Evolutionary conservation across 139 green algal species (phyloP).

Genomic region (Chlorella sp.): DNA sequence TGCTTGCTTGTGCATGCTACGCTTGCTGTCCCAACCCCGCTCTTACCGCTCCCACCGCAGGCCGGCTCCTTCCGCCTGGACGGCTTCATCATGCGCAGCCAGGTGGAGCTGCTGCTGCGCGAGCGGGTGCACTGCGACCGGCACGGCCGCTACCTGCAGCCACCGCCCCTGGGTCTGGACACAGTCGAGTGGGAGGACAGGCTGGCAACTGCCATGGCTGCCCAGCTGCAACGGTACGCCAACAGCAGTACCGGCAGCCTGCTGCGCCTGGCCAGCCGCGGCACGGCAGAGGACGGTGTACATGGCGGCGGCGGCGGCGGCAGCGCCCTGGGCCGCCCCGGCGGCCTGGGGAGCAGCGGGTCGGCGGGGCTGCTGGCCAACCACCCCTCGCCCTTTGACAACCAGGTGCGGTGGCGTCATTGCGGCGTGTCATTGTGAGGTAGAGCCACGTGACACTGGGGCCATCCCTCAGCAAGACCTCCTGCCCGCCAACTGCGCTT

Average conservation of each 20-base stretch:
- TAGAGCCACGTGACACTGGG: too few species aligned
- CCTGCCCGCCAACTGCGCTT: too few species aligned
- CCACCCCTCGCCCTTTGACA: constrained; percentile 16
- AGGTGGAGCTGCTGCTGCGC: constrained; percentile 11
- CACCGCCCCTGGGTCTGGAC: background rate
- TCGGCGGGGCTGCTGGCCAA: background rate
- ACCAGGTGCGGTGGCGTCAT: too few species aligned
- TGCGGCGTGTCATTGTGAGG: too few species aligned
- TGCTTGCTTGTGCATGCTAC: too few species aligned
- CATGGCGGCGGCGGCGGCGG: background rate
- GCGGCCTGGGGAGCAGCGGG: background rate
- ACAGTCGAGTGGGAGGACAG: background rate
- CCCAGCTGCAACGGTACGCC: background rate
- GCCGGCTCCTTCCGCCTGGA: background rate
- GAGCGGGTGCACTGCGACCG: constrained; percentile 5
- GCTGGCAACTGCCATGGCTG: background rate
- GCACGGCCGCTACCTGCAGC: constrained; percentile 10
- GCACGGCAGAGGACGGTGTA: too few species aligned
- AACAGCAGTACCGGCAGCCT: background rate
- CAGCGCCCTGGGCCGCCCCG: too few species aligned
- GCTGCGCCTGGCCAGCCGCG: background rate
- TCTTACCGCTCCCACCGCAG: background rate
- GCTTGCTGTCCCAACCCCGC: too few species aligned
- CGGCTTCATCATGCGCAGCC: constrained; percentile 19
- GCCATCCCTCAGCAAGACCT: too few species aligned